phyloP scores from a whole-genome alignment of 2,329 filamentous ascomycete genomes.

The Stenocarpella maydis region DNA sequence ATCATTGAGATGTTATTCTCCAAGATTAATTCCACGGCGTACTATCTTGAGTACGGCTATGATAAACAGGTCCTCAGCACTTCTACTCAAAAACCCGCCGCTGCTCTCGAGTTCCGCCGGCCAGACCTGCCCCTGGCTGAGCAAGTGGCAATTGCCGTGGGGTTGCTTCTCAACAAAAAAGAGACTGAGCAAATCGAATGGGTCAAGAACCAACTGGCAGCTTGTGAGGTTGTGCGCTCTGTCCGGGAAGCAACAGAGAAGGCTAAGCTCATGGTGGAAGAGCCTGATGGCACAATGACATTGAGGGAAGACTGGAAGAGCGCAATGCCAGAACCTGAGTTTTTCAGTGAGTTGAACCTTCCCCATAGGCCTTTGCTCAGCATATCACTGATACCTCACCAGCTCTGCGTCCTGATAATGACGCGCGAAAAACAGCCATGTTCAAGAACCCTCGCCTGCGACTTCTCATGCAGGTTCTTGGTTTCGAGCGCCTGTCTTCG shows the following conservation, averaged over 20 bases:
- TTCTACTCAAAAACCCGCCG: slow-evolving; percentile 72
- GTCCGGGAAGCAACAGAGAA: slow-evolving; percentile 79
- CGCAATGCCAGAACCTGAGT: slow-evolving; percentile 50
- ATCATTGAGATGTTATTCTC: slow-evolving; percentile 94
- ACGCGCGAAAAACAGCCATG: slow-evolving; percentile 74
- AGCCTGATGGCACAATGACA: slow-evolving; percentile 36
- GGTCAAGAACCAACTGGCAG: slow-evolving; percentile 76
- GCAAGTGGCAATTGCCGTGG: slow-evolving; percentile 82
- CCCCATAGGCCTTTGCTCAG: too few species aligned
- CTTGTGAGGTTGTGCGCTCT: slow-evolving; percentile 75
- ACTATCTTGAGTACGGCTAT: slow-evolving; percentile 89
- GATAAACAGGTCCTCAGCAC: slow-evolving; percentile 77
- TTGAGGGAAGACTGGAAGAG: slow-evolving; percentile 40
- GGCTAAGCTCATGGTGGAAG: slow-evolving; percentile 59
- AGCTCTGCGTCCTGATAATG: slow-evolving; percentile 71
- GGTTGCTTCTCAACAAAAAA: slow-evolving; percentile 80
- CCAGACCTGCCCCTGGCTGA: slow-evolving; percentile 28
- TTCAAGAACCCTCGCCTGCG: slow-evolving; percentile 91
- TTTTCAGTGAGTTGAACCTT: slow-evolving; percentile 58
- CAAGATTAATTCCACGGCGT: slow-evolving; percentile 83
- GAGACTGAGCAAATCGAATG: slow-evolving; percentile 80
- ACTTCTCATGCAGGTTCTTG: slow-evolving; percentile 80
- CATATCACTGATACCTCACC: background rate
- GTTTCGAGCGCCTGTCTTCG: slow-evolving; percentile 67
- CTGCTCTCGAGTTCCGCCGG: slow-evolving; percentile 83